Conservation (phyloP, 176 grass and related monocot species). For the Triticum urartu region DNA sequence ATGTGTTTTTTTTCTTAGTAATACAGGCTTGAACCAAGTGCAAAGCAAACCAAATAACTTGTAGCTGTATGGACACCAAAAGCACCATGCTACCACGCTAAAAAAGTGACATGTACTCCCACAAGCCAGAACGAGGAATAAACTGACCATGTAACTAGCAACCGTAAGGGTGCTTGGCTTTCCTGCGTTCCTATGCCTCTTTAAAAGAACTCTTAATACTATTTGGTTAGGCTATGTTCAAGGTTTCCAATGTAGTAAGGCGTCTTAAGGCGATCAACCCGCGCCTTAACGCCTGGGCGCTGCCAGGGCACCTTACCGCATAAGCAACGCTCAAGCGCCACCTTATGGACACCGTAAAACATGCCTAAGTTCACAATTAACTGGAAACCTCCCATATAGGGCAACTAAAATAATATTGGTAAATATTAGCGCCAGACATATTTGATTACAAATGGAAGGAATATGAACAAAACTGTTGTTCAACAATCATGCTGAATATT, state of each 20-base stretch:
- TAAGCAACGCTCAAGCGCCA: no score
- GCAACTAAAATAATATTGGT: neutral
- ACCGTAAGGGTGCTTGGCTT: neutral
- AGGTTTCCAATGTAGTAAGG: no score
- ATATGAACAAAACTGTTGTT: neutral
- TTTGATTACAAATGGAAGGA: neutral
- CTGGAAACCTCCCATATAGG: neutral
- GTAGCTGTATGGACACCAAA: neutral
- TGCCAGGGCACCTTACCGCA: no score
- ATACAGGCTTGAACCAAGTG: neutral
- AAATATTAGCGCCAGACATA: neutral
- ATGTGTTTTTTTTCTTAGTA: neutral
- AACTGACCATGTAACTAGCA: neutral
- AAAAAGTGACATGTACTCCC: neutral
- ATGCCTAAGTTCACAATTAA: no score
- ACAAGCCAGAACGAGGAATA: neutral
- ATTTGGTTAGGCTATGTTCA: neutral
- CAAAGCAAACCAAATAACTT: no score
- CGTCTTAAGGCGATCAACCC: no score
- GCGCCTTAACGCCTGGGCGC: no score
- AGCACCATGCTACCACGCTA: neutral
- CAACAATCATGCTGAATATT: neutral
- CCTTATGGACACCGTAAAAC: no score
- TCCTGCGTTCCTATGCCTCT: neutral
- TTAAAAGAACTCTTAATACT: neutral